phyloP scores from a whole-genome alignment of 495 filamentous ascomycete genomes.

The Pseudotulostoma volvatum region DNA sequence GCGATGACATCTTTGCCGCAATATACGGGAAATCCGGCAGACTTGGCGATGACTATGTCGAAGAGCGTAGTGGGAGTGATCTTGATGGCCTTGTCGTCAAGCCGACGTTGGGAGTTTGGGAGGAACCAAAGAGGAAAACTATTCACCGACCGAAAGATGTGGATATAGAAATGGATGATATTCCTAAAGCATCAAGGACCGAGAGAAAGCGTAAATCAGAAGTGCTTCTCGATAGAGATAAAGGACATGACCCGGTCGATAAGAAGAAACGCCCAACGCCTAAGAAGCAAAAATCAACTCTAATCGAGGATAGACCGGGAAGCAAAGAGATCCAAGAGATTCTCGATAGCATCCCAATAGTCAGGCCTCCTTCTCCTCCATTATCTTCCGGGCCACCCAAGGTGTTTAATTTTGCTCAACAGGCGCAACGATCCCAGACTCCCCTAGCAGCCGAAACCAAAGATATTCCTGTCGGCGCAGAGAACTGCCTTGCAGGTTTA shows the following conservation, averaged over 20 bases:
- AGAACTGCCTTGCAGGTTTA: slow-evolving; percentile 85
- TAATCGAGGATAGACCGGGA: slow-evolving; percentile 46
- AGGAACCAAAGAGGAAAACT: slow-evolving; percentile 31
- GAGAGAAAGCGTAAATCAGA: slow-evolving; percentile 43
- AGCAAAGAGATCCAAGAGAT: slow-evolving; percentile 59
- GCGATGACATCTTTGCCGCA: slow-evolving; percentile 56
- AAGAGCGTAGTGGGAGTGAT: slow-evolving; percentile 39
- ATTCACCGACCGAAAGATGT: slow-evolving; percentile 25
- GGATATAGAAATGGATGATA: slow-evolving; percentile 33
- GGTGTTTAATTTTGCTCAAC: slow-evolving; percentile 57
- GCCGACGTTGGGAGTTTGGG: too few species aligned
- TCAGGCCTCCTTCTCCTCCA: slow-evolving; percentile 71
- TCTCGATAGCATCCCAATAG: slow-evolving; percentile 67
- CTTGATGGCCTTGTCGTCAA: slow-evolving; percentile 24
- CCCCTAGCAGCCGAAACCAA: slow-evolving; percentile 44
- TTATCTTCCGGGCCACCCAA: slow-evolving; percentile 35
- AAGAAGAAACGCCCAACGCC: slow-evolving; percentile 32
- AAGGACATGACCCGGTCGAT: slow-evolving; percentile 17
- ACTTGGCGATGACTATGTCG: slow-evolving; percentile 54
- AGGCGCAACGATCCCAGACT: slow-evolving; percentile 36
- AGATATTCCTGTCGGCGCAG: slow-evolving; percentile 67
- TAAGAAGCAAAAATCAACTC: slow-evolving; percentile 42
- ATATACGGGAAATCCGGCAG: slow-evolving; percentile 43
- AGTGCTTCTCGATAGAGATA: slow-evolving; percentile 26
- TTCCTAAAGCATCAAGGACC: slow-evolving; percentile 20